phyloP scores from a whole-genome alignment of 306 rosid genomes.

The Quercus aquifolioides region DNA sequence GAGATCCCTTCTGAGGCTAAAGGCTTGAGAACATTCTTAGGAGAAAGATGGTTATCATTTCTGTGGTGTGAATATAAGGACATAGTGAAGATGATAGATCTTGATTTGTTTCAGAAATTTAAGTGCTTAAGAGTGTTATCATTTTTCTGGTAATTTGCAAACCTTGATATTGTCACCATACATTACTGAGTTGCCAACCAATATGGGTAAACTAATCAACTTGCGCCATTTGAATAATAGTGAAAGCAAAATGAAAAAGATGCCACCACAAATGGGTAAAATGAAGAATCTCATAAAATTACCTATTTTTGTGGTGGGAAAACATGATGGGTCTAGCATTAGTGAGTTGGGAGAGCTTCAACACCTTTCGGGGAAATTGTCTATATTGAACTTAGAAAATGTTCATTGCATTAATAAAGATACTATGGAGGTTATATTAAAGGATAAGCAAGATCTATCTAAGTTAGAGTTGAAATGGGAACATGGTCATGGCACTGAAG shows the following conservation, averaged over 20 bases:
- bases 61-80: too few relatives aligned
- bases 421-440: not conserved
- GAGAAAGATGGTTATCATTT: not conserved
- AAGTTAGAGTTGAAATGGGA: conserved; percentile 14
- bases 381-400: conserved; percentile 13
- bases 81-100: not conserved
- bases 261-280: conserved; percentile 14
- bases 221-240: conserved; percentile 20
- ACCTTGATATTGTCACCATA: conserved; percentile 23
- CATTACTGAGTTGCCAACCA: not conserved
- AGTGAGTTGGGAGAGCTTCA: not conserved
- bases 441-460: not conserved
- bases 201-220: conserved; percentile 21
- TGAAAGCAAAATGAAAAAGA: not conserved
- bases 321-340: not conserved
- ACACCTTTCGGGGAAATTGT: not conserved
- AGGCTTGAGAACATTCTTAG: conserved; percentile 15
- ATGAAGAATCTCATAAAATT: conserved; percentile 19
- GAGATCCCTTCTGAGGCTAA: conserved; percentile 8
- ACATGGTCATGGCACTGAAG: not conserved
- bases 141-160: conserved; percentile 23
- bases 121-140: conserved; percentile 24
- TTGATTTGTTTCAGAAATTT: not conserved
- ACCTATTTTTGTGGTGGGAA: conserved; percentile 14
- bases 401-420: not conserved